These are phyloP conservation scores for Tilletia setariae DNA, from an alignment of 1,284 basidiomycete genomes.

Conservation along the genomic window DNA sequence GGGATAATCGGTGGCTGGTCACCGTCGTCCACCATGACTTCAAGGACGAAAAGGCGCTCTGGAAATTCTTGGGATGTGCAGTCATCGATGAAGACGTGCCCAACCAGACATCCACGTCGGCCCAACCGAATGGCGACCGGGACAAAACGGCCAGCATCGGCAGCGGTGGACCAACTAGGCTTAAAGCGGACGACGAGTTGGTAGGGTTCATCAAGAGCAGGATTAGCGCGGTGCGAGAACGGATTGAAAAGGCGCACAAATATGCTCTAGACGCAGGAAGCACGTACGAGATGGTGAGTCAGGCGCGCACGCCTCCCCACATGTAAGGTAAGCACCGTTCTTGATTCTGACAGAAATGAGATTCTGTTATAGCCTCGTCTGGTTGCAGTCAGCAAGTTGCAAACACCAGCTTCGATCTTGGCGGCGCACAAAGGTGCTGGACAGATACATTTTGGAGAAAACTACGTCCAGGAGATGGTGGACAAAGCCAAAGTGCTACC, in stretches of 20 bases:
- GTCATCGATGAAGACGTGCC: constrained; percentile 2
- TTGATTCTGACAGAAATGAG: background rate
- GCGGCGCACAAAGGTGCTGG: constrained; percentile 60
- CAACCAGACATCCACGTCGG: background rate
- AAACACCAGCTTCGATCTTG: constrained; percentile 80
- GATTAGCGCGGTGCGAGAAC: constrained; percentile 28
- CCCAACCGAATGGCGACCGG: background rate
- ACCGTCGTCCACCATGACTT: constrained; percentile 93
- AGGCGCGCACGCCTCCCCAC: background rate
- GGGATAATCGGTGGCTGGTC: constrained; percentile 79
- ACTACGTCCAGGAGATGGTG: constrained; percentile 92
- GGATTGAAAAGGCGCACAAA: constrained; percentile 28
- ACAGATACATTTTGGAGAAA: constrained; percentile 92
- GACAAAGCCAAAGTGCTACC: constrained; percentile 62
- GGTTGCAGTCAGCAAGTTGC: constrained; percentile 91
- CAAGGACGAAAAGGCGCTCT: constrained; percentile 74
- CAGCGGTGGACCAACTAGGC: background rate
- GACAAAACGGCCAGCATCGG: background rate
- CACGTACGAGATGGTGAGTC: constrained; percentile 23
- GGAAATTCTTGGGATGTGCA: constrained; percentile 56
- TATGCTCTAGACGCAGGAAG: constrained; percentile 25
- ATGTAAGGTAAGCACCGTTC: background rate
- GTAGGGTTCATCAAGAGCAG: constrained; percentile 9
- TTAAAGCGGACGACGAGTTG: constrained; percentile 6
- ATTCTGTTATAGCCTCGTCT: constrained; percentile 57